Evolutionary conservation across 164 flowering plant genomes (phyloP), one percentile per base, ranked within the genome.

Genomic region (Stephania japonica): DNA sequence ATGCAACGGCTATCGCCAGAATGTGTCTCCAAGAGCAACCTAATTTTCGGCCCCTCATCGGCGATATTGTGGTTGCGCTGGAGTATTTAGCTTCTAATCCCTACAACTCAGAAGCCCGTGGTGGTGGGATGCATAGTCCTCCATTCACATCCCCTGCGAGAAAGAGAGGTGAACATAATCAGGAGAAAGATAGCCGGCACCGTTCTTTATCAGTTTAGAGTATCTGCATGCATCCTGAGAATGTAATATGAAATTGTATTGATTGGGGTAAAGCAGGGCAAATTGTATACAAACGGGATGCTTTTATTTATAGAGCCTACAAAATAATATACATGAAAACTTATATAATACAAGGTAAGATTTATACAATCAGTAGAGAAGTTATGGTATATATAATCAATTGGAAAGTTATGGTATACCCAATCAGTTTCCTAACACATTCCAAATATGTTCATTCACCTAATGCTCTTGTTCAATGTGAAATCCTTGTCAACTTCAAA

Each of bases 1-100:
- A 93, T 59, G 88, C 88, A 50, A 77, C 89, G 69, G 95, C 95
- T 18, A 86, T 93, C 9, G 80, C 91, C 68, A 89, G 88, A 49
- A 91, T 93, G 97, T 93, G 98, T 79, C 95, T 93, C 18, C 91
- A 90, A 77, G 97, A 93, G 77, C 88, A 89, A 70, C 89, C 95
- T n/a, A 80, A 50, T 56, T 84, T 80, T 75, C 91, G 98, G 5
- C 98, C 98, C 26, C 80, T 87, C 7, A 87, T 89, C 0, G 68
- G 84, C 62, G 98, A 91, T 68, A 84, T 93, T 47, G 89, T 93
- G 65, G 88, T 87, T 18, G 98, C 97, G 0, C 91, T 93, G 1
- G 95, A 93, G 70, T 93, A 90, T 81, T 71, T 93, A 72, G 89
- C 92, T 16, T 80, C 91, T 67, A 89, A 86, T 75, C 81, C 84